Base-by-base conservation (phyloP, 306 rosid species). In the Fragaria vesca region DNA sequence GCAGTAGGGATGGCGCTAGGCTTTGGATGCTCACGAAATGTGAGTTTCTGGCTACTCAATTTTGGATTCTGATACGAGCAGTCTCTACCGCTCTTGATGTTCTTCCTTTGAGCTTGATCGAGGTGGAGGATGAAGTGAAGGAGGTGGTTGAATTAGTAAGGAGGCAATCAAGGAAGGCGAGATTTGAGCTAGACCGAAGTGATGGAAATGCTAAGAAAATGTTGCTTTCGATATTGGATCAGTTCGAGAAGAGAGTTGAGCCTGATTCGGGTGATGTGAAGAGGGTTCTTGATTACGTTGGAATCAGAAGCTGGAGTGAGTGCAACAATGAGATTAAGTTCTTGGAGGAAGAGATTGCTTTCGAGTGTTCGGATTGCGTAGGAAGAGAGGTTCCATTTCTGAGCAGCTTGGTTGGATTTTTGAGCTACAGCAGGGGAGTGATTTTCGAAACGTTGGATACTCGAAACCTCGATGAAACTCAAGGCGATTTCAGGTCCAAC, bases 71-170 rank as follows among this genome's bases (percentile, higher is more conserved):
- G 1, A 17, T 82, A 51, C 86, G 90, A 4, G 76, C 85, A 0
- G 18, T 87, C 0, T 86, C 97, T 11, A 90, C 94, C 0, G 80
- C 87, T 1, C 89, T 94, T 1, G 98, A 94, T 12, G 94, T 90
- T 69, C 43, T 89, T 7, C 96, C 93, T 0, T 79, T 90, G 30
- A 52, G 55, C 3, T n/a, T 16, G 61, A 67, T 90, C 66, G 73
- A 83, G 3, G 71, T 89, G 0, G 73, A 85, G 2, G 69, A 42
- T 1, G 98, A 94, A 63, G 94, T 94, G 13, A 89, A 78, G 67
- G 98, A 94, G 76, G 46, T 94, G 4, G 83, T 91, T 6, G 89
- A 88, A 21, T 71, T 94, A 28, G 78, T 90, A 0, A 69, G 85
- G 2, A 88, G 78, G 82, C 98, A 94, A 85, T 88, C 94, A 0